Conservation (phyloP, 2,329 filamentous ascomycete species). For the Fonsecaea monophora region DNA sequence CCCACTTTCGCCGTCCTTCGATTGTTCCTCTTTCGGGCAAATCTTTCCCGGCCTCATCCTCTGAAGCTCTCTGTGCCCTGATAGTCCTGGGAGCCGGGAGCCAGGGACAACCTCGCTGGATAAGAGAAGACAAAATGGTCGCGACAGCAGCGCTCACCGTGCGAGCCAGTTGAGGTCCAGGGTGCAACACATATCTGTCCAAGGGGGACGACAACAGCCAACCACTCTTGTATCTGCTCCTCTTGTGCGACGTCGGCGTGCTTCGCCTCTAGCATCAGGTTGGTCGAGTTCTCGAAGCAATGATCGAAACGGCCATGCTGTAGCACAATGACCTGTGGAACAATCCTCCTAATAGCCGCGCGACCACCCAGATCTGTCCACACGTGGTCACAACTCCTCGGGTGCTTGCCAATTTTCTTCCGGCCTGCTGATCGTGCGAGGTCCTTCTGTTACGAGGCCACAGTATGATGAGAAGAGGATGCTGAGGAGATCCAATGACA, state of each 20-base stretch:
- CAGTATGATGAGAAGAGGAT: too few relatives aligned
- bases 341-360: neutral
- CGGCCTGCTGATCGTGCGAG: conserved; percentile 5
- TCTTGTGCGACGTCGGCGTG: neutral
- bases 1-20: conserved; percentile 7
- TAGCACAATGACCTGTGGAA: conserved; percentile 6
- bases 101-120: neutral
- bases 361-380: conserved; percentile 5
- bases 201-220: conserved; percentile 2
- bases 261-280: conserved; percentile 2
- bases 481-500: neutral
- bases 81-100: neutral
- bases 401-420: conserved; percentile 20
- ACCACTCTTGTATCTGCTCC: neutral
- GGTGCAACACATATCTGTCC: conserved; percentile 12
- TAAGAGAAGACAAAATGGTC: neutral
- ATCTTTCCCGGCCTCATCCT: conserved; percentile 25
- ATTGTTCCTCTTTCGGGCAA: conserved; percentile 35
- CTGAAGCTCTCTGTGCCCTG: neutral
- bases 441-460: neutral
- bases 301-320: neutral
- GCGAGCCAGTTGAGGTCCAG: neutral
- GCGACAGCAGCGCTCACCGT: neutral
- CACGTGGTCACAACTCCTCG: conserved; percentile 20
- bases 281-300: conserved; percentile 22